Percentiles rank a stretch among this genome's conserved stretches.
Conservation (phyloP, 2,329 filamentous ascomycete genomes). For the Alternaria infectoria region DNA sequence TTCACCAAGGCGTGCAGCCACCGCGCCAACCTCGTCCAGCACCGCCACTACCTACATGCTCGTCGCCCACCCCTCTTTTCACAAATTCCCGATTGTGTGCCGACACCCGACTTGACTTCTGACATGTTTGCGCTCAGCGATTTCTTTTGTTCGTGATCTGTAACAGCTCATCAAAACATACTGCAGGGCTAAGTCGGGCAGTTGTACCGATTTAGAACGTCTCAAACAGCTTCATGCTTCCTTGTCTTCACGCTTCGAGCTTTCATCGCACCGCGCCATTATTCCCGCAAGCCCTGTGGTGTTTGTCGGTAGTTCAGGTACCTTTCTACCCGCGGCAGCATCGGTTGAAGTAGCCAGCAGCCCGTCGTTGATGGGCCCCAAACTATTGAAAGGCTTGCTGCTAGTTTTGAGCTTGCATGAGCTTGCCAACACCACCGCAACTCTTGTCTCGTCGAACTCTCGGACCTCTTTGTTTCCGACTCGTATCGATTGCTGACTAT, state of each 20-base stretch:
- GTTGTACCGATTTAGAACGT: not conserved
- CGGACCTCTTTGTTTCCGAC: not conserved
- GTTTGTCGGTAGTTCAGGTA: not conserved
- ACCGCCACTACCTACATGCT: not conserved
- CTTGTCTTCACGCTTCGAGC: conserved; percentile 11
- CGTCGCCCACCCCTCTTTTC: not conserved
- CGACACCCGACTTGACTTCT: conserved; percentile 28
- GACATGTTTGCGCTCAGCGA: conserved; percentile 27
- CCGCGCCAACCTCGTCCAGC: not conserved
- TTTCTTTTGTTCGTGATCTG: conserved; percentile 29
- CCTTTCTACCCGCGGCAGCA: not conserved
- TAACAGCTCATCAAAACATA: conserved; percentile 33
- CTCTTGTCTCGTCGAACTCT: not conserved
- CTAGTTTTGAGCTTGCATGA: not conserved
- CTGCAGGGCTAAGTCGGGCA: conserved; percentile 14
- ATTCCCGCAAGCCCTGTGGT: not conserved
- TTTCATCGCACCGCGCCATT: conserved; percentile 1
- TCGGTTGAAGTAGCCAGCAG: not conserved
- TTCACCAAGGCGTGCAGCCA: not conserved
- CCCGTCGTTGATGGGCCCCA: not conserved
- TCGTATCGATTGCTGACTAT: not conserved
- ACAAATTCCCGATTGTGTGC: conserved; percentile 30
- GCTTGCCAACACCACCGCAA: not conserved
- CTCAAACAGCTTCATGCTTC: not conserved
- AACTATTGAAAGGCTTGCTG: conserved; percentile 1